A percentile compares a stretch with the other conserved stretches of the same genome.
Evolutionary conservation across 2,329 filamentous ascomycete species (phyloP).

Genomic region (Diaporthe nobilis): DNA sequence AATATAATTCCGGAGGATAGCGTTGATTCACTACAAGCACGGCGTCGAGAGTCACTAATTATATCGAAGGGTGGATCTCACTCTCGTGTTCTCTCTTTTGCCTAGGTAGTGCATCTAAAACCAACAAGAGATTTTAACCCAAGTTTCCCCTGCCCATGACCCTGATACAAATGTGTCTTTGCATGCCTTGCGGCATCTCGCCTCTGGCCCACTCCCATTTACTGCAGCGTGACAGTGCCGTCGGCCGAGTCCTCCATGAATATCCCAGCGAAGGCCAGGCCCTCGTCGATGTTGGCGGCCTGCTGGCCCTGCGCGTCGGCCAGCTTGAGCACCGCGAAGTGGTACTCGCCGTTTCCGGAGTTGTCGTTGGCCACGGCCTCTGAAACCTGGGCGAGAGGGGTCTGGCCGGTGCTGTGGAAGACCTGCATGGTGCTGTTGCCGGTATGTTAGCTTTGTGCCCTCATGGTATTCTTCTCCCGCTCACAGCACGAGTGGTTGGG

Average conservation of each 20-base stretch:
- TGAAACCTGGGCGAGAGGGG: slow-evolving; percentile 54
- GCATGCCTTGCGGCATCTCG: background rate
- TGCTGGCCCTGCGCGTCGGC: slow-evolving; percentile 51
- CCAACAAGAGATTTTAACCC: background rate
- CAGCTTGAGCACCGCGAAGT: slow-evolving; percentile 62
- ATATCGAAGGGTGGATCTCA: background rate
- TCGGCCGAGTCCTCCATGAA: slow-evolving; percentile 50
- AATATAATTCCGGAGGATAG: background rate
- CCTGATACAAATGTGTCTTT: background rate
- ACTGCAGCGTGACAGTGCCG: slow-evolving; percentile 43
- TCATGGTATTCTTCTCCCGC: background rate
- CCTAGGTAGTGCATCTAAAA: background rate
- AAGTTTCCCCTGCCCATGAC: background rate
- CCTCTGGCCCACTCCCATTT: background rate
- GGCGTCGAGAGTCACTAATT: background rate
- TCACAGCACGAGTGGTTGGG: background rate
- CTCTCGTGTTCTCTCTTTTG: background rate
- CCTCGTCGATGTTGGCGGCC: slow-evolving; percentile 50
- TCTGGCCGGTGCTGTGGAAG: slow-evolving; percentile 58
- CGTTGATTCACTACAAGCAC: background rate
- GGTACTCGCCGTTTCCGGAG: slow-evolving; percentile 60
- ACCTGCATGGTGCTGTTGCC: slow-evolving; percentile 43
- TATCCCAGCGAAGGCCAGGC: slow-evolving; percentile 51
- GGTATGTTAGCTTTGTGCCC: background rate
- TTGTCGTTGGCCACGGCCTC: slow-evolving; percentile 54